Evolutionary conservation across 2,329 filamentous ascomycete species (phyloP).

Genomic region (Talaromyces atroroseus): DNA sequence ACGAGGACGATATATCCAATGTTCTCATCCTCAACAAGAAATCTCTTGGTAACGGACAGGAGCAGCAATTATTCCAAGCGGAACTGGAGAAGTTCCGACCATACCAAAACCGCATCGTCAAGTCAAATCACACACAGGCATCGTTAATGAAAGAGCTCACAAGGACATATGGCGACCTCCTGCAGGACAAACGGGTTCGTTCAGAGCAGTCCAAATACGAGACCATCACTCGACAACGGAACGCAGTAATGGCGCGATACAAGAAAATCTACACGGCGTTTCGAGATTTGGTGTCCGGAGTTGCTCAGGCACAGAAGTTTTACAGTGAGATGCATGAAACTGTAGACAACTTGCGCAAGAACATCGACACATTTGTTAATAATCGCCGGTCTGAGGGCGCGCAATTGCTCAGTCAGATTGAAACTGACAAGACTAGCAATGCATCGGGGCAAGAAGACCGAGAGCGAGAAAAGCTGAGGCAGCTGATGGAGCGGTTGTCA

Average conservation of each 20-base stretch:
- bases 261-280: conserved; percentile 90
- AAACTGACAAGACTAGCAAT: conserved; percentile 64
- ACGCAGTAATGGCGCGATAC: conserved; percentile 76
- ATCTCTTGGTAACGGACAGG: conserved; percentile 75
- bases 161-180: conserved; percentile 72
- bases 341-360: conserved; percentile 85
- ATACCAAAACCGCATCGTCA: conserved; percentile 82
- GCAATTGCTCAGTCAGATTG: conserved; percentile 81
- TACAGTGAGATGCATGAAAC: conserved; percentile 95
- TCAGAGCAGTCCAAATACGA: conserved; percentile 96
- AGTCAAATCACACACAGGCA: conserved; percentile 93
- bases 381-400: conserved; percentile 88
- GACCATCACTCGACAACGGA: conserved; percentile 73
- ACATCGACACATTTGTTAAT: conserved; percentile 94
- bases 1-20: conserved; percentile 95
- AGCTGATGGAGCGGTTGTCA: conserved; percentile 92
- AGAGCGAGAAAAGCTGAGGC: conserved; percentile 78
- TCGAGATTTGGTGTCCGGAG: conserved; percentile 77
- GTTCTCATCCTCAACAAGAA: conserved; percentile 98
- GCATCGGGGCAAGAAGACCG: conserved; percentile 62
- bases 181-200: conserved; percentile 90
- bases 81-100: conserved; percentile 97
- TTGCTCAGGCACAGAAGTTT: conserved; percentile 84
- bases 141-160: conserved; percentile 93
- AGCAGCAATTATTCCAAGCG: conserved; percentile 85